Base-by-base conservation (phyloP, 495 filamentous ascomycete genomes). In the Penicillium mononematosum region DNA sequence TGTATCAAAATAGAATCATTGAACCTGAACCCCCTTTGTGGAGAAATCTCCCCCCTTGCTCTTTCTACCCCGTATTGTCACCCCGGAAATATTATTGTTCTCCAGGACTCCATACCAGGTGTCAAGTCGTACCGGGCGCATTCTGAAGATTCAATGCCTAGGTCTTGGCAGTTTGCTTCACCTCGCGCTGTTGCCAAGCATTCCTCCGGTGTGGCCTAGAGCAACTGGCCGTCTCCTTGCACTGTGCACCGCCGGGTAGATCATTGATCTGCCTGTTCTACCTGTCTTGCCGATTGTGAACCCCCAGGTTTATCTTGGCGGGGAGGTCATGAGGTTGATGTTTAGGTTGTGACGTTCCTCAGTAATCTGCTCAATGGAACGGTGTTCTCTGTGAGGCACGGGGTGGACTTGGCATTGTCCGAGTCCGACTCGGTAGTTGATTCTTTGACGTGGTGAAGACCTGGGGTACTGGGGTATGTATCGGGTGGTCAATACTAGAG, bases 111-210 rank as follows among this genome's bases (percentile, higher is more conserved):
- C 36, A 32, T 44, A 42, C 41, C 9, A 36, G 16, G 16, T 46
- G 16, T 46, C n/a, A 27, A 48, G 58, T 61, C 39, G 44, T 58
- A 64, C 58, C 53, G 53, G 63, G 42, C 63, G 58, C 56, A 62
- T 68, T 68, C 56, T 66, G 62, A 66, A 68, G 50, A 49, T n/a
- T 10, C 51, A 31, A 50, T 53, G 62, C 55, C 59, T 36, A 56
- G 57, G 38, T n/a, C 63, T 66, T 68, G 63, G 63, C 66, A 39
- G 58, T 53, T 57, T 36, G 47, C 38, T 58, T 45, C 55, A 49
- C 58, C 50, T 48, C 44, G 34, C 48, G 53, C 53, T 46, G 17
- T 39, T 50, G 66, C 66, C 66, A 66, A 66, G 63, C 53, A 50
- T 48, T 58, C 45, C 49, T 45, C 50, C 56, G 57, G 57, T 63